A percentile compares a stretch with the other conserved stretches of the same genome.
These are phyloP conservation scores for Alternaria longipes DNA, from an alignment of 2,329 filamentous ascomycete genomes.

Conservation along the genomic window DNA sequence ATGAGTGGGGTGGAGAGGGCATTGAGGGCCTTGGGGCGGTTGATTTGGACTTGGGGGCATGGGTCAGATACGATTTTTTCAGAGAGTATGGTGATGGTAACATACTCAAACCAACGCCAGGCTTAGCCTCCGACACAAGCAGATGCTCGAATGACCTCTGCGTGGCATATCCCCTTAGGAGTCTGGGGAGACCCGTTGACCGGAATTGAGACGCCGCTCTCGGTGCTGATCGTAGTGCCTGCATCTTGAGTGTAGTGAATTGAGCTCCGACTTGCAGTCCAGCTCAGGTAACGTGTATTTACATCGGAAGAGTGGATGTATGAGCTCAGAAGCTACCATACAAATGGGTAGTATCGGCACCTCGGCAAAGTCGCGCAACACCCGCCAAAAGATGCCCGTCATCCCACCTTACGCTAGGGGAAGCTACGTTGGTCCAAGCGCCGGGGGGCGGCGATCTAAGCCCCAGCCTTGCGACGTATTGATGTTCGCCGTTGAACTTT, in stretches of 20 bases:
- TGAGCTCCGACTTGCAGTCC: slow-evolving; percentile 1
- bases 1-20: slow-evolving; percentile 92
- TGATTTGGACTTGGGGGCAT: slow-evolving; percentile 76
- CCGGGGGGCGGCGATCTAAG: slow-evolving; percentile 20
- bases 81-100: not conserved
- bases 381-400: slow-evolving; percentile 11
- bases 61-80: slow-evolving; percentile 1
- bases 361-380: slow-evolving; percentile 31
- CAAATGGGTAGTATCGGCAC: slow-evolving; percentile 39
- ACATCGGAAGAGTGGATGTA: not conserved
- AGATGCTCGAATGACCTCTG: slow-evolving; percentile 77
- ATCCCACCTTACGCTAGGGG: slow-evolving; percentile 4
- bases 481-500: slow-evolving; percentile 20
- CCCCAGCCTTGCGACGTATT: slow-evolving; percentile 31
- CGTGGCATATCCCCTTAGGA: slow-evolving; percentile 61
- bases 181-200: slow-evolving; percentile 64
- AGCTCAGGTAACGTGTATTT: slow-evolving; percentile 1
- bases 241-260: slow-evolving; percentile 46
- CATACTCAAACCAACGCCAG: slow-evolving; percentile 88
- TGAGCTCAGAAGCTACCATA: slow-evolving; percentile 12
- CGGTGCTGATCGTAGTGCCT: slow-evolving; percentile 66
- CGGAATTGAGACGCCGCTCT: slow-evolving; percentile 69
- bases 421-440: not conserved
- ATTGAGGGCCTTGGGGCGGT: slow-evolving; percentile 95
- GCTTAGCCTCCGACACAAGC: slow-evolving; percentile 80